Percentiles rank a stretch among this genome's conserved stretches.
Conservation (phyloP, 140 eudicot species). For the Ambrosia hybrid region DNA sequence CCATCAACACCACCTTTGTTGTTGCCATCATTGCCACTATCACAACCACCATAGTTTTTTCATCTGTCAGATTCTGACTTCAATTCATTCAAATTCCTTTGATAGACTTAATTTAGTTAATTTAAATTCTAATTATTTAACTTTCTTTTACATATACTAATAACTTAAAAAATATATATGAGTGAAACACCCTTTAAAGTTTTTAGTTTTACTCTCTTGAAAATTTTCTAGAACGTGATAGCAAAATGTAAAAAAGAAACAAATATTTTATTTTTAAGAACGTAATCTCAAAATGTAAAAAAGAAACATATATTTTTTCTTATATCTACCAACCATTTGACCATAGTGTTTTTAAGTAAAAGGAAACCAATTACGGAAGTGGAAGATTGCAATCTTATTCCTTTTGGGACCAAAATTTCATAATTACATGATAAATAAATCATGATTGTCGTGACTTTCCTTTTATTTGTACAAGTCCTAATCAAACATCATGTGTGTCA, state of each 20-base stretch:
- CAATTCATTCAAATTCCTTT: neutral
- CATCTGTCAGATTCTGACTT: too few relatives aligned
- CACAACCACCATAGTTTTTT: neutral
- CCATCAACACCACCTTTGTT: neutral
- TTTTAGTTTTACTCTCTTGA: neutral
- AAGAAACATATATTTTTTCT: too few relatives aligned
- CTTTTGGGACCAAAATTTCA: neutral
- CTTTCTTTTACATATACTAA: neutral
- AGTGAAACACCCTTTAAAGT: neutral
- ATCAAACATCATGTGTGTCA: slow-evolving; percentile 15
- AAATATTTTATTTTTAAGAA: neutral
- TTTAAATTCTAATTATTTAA: too few relatives aligned
- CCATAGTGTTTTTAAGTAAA: neutral
- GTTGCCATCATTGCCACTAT: neutral
- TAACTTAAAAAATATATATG: neutral
- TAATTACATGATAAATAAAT: neutral
- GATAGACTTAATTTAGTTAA: too few relatives aligned
- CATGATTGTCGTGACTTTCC: slow-evolving; percentile 1
- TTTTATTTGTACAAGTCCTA: neutral
- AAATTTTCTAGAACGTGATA: neutral
- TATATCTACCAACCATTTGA: neutral
- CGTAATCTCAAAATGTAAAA: too few relatives aligned
- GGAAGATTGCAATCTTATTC: slow-evolving; percentile 11
- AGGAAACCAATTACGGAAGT: neutral
- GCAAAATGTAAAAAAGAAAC: neutral